phyloP scores from a whole-genome alignment of 352 stramenopile genomes.

The Globisporangium cylindrosporum region DNA sequence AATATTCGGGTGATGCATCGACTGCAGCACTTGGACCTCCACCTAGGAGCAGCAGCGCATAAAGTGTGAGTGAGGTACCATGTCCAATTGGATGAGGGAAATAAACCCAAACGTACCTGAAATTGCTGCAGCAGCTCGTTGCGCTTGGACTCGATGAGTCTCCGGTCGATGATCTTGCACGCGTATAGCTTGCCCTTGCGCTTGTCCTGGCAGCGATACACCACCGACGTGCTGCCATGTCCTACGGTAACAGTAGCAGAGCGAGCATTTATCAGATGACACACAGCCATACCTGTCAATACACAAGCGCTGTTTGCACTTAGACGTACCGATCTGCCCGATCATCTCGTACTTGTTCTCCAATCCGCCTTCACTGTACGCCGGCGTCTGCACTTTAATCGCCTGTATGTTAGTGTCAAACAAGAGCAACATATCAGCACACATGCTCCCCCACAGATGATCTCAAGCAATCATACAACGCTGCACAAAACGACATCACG shows the following conservation, averaged over 20 bases:
- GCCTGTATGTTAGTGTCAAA: conserved; percentile 25
- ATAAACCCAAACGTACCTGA: conserved; percentile 35
- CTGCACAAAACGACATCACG: not conserved
- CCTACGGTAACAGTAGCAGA: conserved; percentile 30
- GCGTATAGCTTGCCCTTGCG: conserved; percentile 49
- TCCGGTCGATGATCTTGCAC: conserved; percentile 89
- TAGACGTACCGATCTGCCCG: conserved; percentile 67
- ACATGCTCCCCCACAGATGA: not conserved
- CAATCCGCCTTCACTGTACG: conserved; percentile 68
- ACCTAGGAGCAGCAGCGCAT: conserved; percentile 32
- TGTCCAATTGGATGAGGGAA: not conserved
- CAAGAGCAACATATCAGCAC: not conserved
- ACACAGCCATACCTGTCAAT: not conserved
- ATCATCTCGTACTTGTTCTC: conserved; percentile 85
- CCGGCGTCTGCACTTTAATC: conserved; percentile 69
- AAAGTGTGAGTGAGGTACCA: not conserved
- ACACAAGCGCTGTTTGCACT: too few relatives aligned
- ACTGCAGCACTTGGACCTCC: conserved; percentile 89
- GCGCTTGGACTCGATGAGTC: conserved; percentile 61
- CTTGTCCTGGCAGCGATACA: conserved; percentile 78
- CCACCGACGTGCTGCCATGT: conserved; percentile 79
- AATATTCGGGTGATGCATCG: conserved; percentile 88
- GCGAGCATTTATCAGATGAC: not conserved
- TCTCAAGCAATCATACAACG: conserved; percentile 4
- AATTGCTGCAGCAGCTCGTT: conserved; percentile 88